These are phyloP conservation scores for Trichosporon faecale DNA, from an alignment of 1,284 basidiomycete genomes.

Conservation along the genomic window DNA sequence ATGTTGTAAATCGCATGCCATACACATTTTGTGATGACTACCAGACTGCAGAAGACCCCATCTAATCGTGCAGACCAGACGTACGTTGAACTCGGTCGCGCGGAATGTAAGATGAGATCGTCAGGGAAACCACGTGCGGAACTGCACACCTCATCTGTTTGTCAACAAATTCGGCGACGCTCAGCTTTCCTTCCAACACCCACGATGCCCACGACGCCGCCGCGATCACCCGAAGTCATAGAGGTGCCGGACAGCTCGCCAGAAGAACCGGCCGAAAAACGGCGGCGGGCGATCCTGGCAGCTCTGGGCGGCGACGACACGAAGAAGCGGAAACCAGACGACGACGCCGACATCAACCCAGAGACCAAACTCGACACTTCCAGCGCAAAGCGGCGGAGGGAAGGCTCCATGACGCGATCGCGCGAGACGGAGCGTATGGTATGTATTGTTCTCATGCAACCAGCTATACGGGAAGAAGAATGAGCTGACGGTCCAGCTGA, in stretches of 20 bases:
- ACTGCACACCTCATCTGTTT: conserved; percentile 3
- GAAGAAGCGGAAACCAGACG: background rate
- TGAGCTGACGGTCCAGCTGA: conserved; percentile 31
- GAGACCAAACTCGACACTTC: background rate
- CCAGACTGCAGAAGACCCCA: too few species aligned
- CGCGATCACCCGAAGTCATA: background rate
- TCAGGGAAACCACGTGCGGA: conserved; percentile 5
- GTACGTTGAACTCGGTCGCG: background rate
- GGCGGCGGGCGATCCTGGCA: background rate
- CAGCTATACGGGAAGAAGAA: too few species aligned
- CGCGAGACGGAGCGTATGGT: conserved; percentile 7
- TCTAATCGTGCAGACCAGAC: too few species aligned
- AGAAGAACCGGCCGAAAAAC: background rate
- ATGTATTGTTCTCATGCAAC: background rate
- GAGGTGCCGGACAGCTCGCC: background rate
- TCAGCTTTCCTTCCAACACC: background rate
- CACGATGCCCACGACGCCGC: background rate
- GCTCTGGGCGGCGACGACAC: background rate
- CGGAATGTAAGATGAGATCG: conserved; percentile 11
- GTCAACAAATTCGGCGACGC: background rate
- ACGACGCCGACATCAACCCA: background rate
- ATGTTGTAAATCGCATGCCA: conserved; percentile 6
- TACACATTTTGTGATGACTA: background rate
- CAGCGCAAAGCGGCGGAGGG: background rate
- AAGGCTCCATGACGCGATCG: background rate